Conservation (phyloP, 129 eudicot species). For the Silybum marianum region DNA sequence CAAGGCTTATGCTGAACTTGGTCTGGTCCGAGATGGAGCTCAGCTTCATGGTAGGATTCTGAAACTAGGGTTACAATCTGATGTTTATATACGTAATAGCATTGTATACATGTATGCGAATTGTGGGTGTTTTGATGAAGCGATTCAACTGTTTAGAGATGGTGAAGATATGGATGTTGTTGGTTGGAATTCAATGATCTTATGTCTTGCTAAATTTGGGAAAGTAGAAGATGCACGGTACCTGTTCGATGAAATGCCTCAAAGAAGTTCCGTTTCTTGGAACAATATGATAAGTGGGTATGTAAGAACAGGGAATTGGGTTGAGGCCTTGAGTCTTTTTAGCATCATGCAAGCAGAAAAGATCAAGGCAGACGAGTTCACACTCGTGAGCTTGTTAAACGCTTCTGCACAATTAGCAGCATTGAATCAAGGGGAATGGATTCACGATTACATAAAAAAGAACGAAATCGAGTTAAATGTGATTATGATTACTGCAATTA, state of each 20-base stretch:
- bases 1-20: constrained; percentile 63
- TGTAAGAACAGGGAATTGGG: constrained; percentile 61
- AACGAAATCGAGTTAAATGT: constrained; percentile 41
- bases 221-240: constrained; percentile 41
- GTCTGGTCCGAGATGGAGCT: constrained; percentile 52
- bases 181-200: constrained; percentile 63
- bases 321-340: constrained; percentile 55
- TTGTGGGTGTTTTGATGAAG: constrained; percentile 59
- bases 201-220: constrained; percentile 53
- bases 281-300: constrained; percentile 74
- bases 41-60: constrained; percentile 73
- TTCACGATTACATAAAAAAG: constrained; percentile 58
- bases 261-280: constrained; percentile 61
- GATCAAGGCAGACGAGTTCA: constrained; percentile 44
- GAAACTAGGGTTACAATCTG: constrained; percentile 53
- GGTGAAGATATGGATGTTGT: constrained; percentile 50
- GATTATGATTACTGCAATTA: constrained; percentile 50
- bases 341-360: constrained; percentile 49
- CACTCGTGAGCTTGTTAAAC: constrained; percentile 60
- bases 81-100: constrained; percentile 59
- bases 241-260: constrained; percentile 57
- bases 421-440: constrained; percentile 66
- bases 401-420: constrained; percentile 68
- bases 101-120: constrained; percentile 64
- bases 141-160: constrained; percentile 49